Evolutionary conservation across 495 filamentous ascomycete genomes (phyloP), one percentile per base, ranked within the genome.

Genomic region (Lasiosphaeria ovina): DNA sequence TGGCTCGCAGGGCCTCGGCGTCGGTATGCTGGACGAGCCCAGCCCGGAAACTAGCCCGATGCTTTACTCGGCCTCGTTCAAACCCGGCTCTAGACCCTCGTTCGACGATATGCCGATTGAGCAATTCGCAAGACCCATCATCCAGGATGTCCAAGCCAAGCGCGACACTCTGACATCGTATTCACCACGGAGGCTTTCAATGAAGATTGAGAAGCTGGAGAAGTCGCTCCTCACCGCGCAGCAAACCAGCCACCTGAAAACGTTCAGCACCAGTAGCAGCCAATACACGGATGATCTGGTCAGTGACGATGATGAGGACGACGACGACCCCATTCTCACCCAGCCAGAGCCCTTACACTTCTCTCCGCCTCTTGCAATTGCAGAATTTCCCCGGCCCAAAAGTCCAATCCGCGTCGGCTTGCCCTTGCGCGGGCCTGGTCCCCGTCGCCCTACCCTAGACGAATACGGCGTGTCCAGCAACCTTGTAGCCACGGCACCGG

Each of bases 121-220:
- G 38, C 63, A 70, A 36, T 65, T 62, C 35, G 54, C 59, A 0
- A 62, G 62, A 32, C 76, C 78, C 12, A 55, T 79, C 3, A 76
- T 81, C 33, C 72, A 66, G 31, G 74, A 72, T 36, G 74, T 81
- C 12, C 48, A 54, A 31, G 77, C 77, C 6, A 75, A 70, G 60
- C 74, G 79, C 34, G 76, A 81, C 44, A 80, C 77, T 1, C 45
- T 76, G 17, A 69, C 72, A 4, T 61, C 74, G 4, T 65, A 61
- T 53, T 58, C 66, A 0, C 65, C 71, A 8, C 64, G 70, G 12
- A 81, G 79, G 51, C 52, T 80, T 53, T 74, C 74, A 11, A 79
- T 77, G 74, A 73, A 68, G 57, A 74, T 79, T n/a, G 79, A 81
- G 55, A 72, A 76, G 52, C 55, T 74, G 3, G 76, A 72, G 52